Base-by-base conservation (phyloP, 352 stramenopile species). In the Phytopythium ostracodes region DNA sequence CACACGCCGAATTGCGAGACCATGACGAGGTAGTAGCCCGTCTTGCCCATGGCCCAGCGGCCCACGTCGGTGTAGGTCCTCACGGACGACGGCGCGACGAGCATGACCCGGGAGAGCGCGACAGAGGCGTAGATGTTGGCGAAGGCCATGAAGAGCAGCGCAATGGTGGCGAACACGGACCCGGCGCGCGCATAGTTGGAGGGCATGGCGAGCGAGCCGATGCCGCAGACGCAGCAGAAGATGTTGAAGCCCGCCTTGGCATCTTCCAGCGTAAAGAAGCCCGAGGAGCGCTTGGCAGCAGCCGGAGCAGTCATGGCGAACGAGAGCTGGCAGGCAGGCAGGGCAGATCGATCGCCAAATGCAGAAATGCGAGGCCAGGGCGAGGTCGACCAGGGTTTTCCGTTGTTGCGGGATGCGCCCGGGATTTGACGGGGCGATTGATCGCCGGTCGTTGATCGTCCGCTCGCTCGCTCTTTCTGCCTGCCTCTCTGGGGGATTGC, bases 121-220 rank as follows among this genome's bases (percentile, higher is more conserved):
- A 82, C 53, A 11, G 68, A 74, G 20, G 77, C 75, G 57, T 81
- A 84, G 33, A 78, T 72, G 61, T 87, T 87, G 52, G 73, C 67
- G 53, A 73, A 70, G 15, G 66, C 69, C 77, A 87, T 87, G 66
- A 87, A 82, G 47, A 76, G 58, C 54, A 83, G 61, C 18, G 77
- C 77, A 50, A 74, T 55, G 27, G 65, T 40, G 0, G 77, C 77
- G 40, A 72, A 49, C 1, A 63, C 24, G 0, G 73, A 71, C 0
- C 77, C 77, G 2, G 77, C 75, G 15, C 77, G 77, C 27, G 77
- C 62, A 43, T 71, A 88, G 54, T 85, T 88, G 38, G 63, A 67
- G 0, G 79, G 77, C 72, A 89, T 87, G 38, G 72, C 70, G 36
- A 88, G 67, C 18, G 78, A 77, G 7, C 78, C 78, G 42, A 88